Percentiles rank a stretch among this genome's conserved stretches.
Evolutionary conservation across 1,284 basidiomycete species (phyloP).

Genomic region (Tranzscheliella williamsii): DNA sequence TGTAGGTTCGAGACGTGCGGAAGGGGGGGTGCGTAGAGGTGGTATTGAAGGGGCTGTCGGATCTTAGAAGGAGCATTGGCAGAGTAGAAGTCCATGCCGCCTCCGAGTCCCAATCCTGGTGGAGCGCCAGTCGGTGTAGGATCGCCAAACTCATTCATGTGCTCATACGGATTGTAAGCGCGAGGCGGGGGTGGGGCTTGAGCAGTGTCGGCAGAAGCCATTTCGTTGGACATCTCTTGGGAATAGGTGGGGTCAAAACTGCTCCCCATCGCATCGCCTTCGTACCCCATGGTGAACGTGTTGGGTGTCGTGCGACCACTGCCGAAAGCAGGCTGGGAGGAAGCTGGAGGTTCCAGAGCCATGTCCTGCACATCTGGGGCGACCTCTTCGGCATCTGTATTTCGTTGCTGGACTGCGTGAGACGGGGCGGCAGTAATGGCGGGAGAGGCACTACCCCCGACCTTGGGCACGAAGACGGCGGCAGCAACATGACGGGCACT

Average conservation of each 20-base stretch:
- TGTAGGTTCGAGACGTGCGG: constrained; percentile 66
- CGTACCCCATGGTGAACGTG: constrained; percentile 9
- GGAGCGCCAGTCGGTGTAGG: constrained; percentile 23
- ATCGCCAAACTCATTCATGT: constrained; percentile 51
- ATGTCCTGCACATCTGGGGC: constrained; percentile 14
- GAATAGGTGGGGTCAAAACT: constrained; percentile 21
- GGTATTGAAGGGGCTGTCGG: constrained; percentile 74
- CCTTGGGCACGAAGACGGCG: constrained; percentile 53
- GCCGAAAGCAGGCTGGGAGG: background rate
- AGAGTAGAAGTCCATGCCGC: constrained; percentile 37
- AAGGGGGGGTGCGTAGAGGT: constrained; percentile 76
- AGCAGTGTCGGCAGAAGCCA: constrained; percentile 6
- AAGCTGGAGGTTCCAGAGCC: constrained; percentile 8
- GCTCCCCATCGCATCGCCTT: constrained; percentile 8
- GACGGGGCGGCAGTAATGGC: constrained; percentile 13
- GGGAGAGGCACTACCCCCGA: constrained; percentile 23
- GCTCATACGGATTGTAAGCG: constrained; percentile 48
- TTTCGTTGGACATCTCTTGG: constrained; percentile 1
- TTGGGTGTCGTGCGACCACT: constrained; percentile 19
- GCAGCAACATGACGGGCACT: constrained; percentile 47
- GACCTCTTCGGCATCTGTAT: constrained; percentile 9
- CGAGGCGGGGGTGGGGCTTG: constrained; percentile 5
- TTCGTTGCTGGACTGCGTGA: constrained; percentile 1
- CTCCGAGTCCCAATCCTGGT: constrained; percentile 28
- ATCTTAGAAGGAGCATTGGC: constrained; percentile 27